These are phyloP conservation scores for Serendipita sp. DNA, from an alignment of 768 basidiomycete genomes.

Conservation along the genomic window DNA sequence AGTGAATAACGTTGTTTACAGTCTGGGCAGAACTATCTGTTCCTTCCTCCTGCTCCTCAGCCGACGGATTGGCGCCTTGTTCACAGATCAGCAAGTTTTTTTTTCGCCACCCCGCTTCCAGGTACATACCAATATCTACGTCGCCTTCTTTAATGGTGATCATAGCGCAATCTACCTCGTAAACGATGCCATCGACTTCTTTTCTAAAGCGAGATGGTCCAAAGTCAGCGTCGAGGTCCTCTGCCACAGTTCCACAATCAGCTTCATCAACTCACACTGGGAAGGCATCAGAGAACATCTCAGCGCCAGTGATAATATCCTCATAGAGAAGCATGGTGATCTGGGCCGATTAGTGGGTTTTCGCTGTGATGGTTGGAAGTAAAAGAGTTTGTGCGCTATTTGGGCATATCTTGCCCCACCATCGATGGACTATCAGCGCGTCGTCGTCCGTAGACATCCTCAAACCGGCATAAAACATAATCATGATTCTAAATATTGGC, in stretches of 20 bases:
- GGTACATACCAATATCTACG: constrained; percentile 61
- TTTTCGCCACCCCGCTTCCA: background rate
- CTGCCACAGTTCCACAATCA: constrained; percentile 3
- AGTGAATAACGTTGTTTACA: constrained; percentile 84
- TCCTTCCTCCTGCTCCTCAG: constrained; percentile 68
- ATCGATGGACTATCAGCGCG: constrained; percentile 66
- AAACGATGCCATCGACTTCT: constrained; percentile 56
- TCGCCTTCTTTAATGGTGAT: constrained; percentile 61
- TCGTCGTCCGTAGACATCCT: constrained; percentile 41
- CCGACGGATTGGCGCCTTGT: constrained; percentile 77
- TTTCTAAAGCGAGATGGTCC: constrained; percentile 34
- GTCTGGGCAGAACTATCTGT: constrained; percentile 58
- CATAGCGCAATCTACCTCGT: constrained; percentile 69
- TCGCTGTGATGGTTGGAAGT: background rate
- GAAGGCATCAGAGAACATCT: constrained; percentile 92
- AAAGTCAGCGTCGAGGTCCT: background rate
- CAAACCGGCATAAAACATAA: constrained; percentile 43
- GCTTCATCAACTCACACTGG: constrained; percentile 38
- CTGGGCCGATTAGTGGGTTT: background rate
- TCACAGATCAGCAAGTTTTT: background rate
- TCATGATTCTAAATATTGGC: constrained; percentile 70
- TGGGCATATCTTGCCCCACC: background rate
- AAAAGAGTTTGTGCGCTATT: background rate
- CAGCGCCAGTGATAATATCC: constrained; percentile 63
- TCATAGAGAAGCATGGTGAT: constrained; percentile 52